A percentile compares a stretch with the other conserved stretches of the same genome.
phyloP scores from a whole-genome alignment of 768 basidiomycete species.

The Boletus reticuloceps region DNA sequence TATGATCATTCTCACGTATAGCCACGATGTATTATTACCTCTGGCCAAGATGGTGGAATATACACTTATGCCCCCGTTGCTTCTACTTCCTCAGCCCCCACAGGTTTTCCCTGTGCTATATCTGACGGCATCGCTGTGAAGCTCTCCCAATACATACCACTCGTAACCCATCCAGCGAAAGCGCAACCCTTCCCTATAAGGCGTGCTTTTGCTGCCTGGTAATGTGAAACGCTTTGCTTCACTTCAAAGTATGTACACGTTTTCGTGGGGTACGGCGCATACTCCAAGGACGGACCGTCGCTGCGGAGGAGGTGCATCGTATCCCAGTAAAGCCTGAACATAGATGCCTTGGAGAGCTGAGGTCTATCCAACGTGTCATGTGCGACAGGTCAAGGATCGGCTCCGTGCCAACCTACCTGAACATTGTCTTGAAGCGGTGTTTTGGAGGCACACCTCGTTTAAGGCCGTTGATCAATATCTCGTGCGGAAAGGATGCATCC shows the following conservation, averaged over 20 bases:
- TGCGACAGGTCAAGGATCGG: neutral
- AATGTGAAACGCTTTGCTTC: slow-evolving; percentile 43
- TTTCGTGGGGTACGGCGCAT: slow-evolving; percentile 11
- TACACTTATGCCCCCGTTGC: neutral
- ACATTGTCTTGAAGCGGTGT: slow-evolving; percentile 59
- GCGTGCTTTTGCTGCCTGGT: slow-evolving; percentile 49
- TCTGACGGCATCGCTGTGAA: slow-evolving; percentile 34
- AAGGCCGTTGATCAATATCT: slow-evolving; percentile 78
- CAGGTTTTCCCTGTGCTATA: neutral
- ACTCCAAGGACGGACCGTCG: slow-evolving; percentile 5
- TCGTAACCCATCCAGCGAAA: slow-evolving; percentile 64
- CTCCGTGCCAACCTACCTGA: slow-evolving; percentile 43
- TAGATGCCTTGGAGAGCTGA: slow-evolving; percentile 47
- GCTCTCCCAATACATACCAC: slow-evolving; percentile 50
- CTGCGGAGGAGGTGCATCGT: slow-evolving; percentile 19
- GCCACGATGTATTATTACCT: slow-evolving; percentile 8
- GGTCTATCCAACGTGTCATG: slow-evolving; percentile 39
- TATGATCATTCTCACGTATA: slow-evolving; percentile 12
- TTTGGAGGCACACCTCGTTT: slow-evolving; percentile 75
- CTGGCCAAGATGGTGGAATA: slow-evolving; percentile 1
- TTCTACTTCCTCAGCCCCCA: neutral
- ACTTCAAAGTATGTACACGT: slow-evolving; percentile 42
- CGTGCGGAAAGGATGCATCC: slow-evolving; percentile 42
- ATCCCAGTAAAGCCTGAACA: slow-evolving; percentile 46
- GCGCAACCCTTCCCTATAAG: slow-evolving; percentile 44